A percentile compares a stretch with the other conserved stretches of the same genome.
Evolutionary conservation across 768 basidiomycete genomes (phyloP).

Genomic region (Favolaschia claudopus): DNA sequence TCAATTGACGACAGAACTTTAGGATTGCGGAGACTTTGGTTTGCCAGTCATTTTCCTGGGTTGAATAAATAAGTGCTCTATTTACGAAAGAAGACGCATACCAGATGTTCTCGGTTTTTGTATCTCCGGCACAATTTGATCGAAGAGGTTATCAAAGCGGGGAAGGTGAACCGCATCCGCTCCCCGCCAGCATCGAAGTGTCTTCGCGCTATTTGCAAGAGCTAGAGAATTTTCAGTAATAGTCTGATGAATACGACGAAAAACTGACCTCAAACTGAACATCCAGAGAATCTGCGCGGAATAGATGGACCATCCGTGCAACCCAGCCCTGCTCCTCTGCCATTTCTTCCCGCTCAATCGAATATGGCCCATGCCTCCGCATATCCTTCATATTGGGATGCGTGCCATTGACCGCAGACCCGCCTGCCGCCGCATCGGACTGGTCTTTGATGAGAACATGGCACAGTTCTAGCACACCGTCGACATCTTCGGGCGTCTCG

Average conservation of each 20-base stretch:
- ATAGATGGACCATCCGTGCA: constrained; percentile 96
- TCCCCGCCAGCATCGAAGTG: constrained; percentile 94
- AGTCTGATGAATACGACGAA: not conserved
- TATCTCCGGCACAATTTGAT: constrained; percentile 94
- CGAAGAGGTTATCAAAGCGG: constrained; percentile 91
- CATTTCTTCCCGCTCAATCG: constrained; percentile 84
- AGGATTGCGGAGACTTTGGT: constrained; percentile 86
- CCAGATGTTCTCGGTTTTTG: constrained; percentile 80
- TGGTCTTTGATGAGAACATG: constrained; percentile 92
- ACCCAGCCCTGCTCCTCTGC: constrained; percentile 99
- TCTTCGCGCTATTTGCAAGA: constrained; percentile 88
- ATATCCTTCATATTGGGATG: constrained; percentile 49
- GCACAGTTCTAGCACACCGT: constrained; percentile 92
- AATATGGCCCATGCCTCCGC: constrained; percentile 66
- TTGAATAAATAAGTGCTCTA: constrained; percentile 6
- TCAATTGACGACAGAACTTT: constrained; percentile 94
- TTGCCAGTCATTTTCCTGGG: constrained; percentile 87
- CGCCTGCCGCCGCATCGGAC: constrained; percentile 55
- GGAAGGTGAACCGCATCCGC: constrained; percentile 96
- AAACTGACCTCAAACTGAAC: constrained; percentile 86
- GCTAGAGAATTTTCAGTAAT: constrained; percentile 52
- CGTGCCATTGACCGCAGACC: constrained; percentile 39
- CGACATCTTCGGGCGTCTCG: constrained; percentile 92
- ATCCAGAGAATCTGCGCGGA: constrained; percentile 85
- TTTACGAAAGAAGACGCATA: constrained; percentile 38